Evolutionary conservation across 495 filamentous ascomycete species (phyloP).

Genomic region (Lasiosphaeria miniovina): DNA sequence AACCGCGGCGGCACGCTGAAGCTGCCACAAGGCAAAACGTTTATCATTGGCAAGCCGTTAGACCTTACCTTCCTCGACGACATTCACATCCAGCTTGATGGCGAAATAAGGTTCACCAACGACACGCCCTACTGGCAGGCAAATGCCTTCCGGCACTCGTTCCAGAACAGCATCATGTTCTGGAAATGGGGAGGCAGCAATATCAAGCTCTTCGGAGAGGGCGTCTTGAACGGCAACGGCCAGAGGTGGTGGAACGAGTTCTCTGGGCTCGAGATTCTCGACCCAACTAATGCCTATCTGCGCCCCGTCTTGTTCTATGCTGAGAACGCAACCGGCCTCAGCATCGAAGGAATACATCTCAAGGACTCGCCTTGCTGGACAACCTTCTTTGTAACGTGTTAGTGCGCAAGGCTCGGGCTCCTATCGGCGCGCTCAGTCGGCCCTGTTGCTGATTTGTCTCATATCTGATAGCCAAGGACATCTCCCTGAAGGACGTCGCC

Average conservation of each 20-base stretch:
- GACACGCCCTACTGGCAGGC: constrained; percentile 58
- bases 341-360: constrained; percentile 53
- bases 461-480: constrained; percentile 36
- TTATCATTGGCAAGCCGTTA: constrained; percentile 55
- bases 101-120: constrained; percentile 58
- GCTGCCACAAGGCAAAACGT: constrained; percentile 49
- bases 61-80: constrained; percentile 56
- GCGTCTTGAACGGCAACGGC: constrained; percentile 55
- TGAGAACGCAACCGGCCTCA: constrained; percentile 54
- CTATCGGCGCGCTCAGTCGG: neutral
- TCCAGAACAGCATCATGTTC: constrained; percentile 60
- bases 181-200: constrained; percentile 59
- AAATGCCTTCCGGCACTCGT: constrained; percentile 54
- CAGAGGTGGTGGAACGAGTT: constrained; percentile 40
- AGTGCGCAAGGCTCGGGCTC: neutral
- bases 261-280: constrained; percentile 36
- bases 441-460: too few species aligned
- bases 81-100: constrained; percentile 55
- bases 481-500: constrained; percentile 51
- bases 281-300: constrained; percentile 49
- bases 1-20: constrained; percentile 53
- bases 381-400: constrained; percentile 52
- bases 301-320: constrained; percentile 56
- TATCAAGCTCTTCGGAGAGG: constrained; percentile 54
- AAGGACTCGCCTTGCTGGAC: constrained; percentile 60